Evolutionary conservation across 75 land plant species (phyloP).

Genomic region (Selaginella moellendorffii): DNA sequence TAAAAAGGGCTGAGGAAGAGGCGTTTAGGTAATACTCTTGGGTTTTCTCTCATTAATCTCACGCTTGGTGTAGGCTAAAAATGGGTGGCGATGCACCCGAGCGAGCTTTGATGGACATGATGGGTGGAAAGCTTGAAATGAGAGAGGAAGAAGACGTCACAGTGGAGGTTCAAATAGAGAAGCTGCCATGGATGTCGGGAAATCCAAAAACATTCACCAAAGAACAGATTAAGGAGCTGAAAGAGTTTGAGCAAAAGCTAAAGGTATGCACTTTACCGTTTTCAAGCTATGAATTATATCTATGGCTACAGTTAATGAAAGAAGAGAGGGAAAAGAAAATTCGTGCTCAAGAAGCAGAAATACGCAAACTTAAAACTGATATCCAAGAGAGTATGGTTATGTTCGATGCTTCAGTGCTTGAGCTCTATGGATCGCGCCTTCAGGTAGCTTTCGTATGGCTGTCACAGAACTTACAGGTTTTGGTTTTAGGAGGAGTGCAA

Average conservation of each 20-base stretch:
- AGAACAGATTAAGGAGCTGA: constrained; percentile 23
- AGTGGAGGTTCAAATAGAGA: constrained; percentile 13
- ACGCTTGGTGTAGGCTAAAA: constrained; percentile 11
- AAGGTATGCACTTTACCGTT: constrained; percentile 11
- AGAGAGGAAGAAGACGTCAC: constrained; percentile 14
- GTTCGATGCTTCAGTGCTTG: constrained; percentile 11
- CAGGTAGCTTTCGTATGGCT: too few relatives aligned
- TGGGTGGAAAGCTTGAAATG: constrained; percentile 27
- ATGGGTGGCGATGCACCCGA: constrained; percentile 17
- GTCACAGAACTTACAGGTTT: background rate
- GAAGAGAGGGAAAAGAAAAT: constrained; percentile 28
- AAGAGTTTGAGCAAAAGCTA: constrained; percentile 18
- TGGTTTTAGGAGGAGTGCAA: constrained; percentile 19
- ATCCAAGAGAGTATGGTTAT: constrained; percentile 13
- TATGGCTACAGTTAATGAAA: constrained; percentile 16
- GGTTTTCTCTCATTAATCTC: background rate
- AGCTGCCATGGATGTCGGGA: constrained; percentile 25
- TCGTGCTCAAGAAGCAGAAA: constrained; percentile 22
- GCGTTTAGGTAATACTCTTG: background rate
- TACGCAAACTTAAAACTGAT: constrained; percentile 15
- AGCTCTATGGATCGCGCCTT: constrained; percentile 17
- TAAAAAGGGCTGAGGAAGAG: background rate
- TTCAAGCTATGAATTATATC: background rate
- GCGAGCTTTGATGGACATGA: constrained; percentile 25
- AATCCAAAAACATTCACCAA: constrained; percentile 30